Evolutionary conservation across 2,329 filamentous ascomycete species (phyloP).

Genomic region (Domatiomyces catenatus): DNA sequence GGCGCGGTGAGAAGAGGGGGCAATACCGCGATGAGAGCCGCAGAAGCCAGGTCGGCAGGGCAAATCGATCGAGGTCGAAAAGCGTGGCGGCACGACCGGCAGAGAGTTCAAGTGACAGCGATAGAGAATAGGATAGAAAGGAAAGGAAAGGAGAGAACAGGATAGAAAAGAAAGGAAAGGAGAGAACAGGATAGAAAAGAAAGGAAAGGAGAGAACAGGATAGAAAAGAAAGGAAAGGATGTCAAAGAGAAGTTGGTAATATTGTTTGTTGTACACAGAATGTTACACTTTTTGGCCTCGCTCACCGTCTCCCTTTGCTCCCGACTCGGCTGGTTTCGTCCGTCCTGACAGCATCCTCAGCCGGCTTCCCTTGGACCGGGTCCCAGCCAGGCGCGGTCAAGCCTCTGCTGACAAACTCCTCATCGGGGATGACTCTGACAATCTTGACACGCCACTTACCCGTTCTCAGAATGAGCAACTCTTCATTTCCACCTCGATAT

Average conservation of each 20-base stretch:
- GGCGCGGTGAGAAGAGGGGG: slow-evolving; percentile 10
- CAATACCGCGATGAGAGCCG: slow-evolving; percentile 6
- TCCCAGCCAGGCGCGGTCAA: slow-evolving; percentile 33
- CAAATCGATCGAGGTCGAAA: background rate
- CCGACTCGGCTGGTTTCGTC: background rate
- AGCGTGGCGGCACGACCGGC: background rate
- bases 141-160: too few species aligned
- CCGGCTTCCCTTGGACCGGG: background rate
- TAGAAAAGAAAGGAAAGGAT: too few species aligned
- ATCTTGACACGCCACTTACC: slow-evolving; percentile 48
- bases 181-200: too few species aligned
- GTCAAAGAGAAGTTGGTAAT: background rate
- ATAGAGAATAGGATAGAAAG: background rate
- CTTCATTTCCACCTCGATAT: slow-evolving; percentile 20
- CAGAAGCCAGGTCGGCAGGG: background rate
- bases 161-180: too few species aligned
- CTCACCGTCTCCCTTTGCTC: too few species aligned
- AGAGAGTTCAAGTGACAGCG: background rate
- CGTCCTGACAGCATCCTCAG: background rate
- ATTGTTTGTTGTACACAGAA: background rate
- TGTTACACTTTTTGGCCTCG: background rate
- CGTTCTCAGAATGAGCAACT: slow-evolving; percentile 38
- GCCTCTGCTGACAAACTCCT: slow-evolving; percentile 34
- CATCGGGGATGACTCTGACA: slow-evolving; percentile 40
- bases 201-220: too few species aligned